A percentile compares a stretch with the other conserved stretches of the same genome.
Evolutionary conservation across 495 filamentous ascomycete genomes (phyloP).

Genomic region (Penicillium argentinense): DNA sequence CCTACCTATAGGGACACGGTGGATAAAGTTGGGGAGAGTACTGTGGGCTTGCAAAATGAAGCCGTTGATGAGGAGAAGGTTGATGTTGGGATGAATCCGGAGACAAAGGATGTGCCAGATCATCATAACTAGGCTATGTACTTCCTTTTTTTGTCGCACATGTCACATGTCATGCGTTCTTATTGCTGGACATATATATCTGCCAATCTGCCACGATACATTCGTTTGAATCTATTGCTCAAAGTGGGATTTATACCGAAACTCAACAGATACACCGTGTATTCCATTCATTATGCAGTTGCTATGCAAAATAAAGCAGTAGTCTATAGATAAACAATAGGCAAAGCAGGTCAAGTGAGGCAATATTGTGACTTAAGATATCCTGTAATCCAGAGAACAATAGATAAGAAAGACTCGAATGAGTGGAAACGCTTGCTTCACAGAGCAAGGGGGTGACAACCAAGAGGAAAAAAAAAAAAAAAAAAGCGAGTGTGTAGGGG

Average conservation of each 20-base stretch:
- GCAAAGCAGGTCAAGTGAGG: no score
- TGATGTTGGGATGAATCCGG: conserved; percentile 10
- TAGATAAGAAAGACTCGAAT: no score
- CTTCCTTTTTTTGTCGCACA: not conserved
- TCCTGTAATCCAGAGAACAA: no score
- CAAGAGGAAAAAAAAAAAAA: conserved; percentile 2
- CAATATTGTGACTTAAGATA: no score
- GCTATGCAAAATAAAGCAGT: not conserved
- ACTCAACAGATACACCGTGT: no score
- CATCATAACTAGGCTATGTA: conserved; percentile 1
- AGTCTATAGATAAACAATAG: conserved; percentile 15
- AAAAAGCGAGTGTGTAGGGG: conserved; percentile 4
- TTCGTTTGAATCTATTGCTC: no score
- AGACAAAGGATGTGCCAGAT: conserved; percentile 9
- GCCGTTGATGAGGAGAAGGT: conserved; percentile 27
- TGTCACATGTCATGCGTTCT: not conserved
- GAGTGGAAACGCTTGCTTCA: no score
- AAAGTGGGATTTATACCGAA: no score
- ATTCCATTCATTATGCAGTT: conserved; percentile 8
- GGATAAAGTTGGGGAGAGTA: conserved; percentile 56
- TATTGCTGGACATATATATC: not conserved
- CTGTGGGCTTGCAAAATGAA: conserved; percentile 46
- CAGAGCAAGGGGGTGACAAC: not conserved
- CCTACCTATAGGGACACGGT: conserved; percentile 58
- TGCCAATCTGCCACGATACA: not conserved